Evolutionary conservation across 306 rosid species (phyloP).

Genomic region (Senna siamea): DNA sequence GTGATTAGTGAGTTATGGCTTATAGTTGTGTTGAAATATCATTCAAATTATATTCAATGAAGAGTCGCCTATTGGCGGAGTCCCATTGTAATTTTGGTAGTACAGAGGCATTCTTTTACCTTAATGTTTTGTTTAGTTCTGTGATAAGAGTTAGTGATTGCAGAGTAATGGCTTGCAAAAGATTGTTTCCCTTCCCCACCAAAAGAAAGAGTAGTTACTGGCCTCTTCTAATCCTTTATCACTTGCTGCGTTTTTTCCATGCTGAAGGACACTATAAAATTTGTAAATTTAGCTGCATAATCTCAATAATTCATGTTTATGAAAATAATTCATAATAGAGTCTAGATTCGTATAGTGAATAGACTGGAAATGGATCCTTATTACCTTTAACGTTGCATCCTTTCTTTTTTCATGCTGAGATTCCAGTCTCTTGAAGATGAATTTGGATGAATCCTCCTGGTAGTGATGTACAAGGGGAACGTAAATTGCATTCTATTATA

Average conservation of each 20-base stretch:
- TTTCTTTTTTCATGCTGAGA: not conserved
- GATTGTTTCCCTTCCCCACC: not conserved
- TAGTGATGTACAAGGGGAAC: not conserved
- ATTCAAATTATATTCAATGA: constrained; percentile 49
- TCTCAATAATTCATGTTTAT: too few species aligned
- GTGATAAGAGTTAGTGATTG: constrained; percentile 50
- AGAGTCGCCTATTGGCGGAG: constrained; percentile 47
- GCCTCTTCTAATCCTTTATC: not conserved
- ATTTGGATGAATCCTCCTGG: too few species aligned
- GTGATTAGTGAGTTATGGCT: constrained; percentile 44
- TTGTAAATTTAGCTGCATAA: not conserved
- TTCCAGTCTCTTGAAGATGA: too few species aligned
- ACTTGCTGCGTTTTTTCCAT: not conserved
- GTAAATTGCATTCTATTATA: not conserved
- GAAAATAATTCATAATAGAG: not conserved
- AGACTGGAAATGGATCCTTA: not conserved
- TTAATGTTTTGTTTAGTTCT: constrained; percentile 35
- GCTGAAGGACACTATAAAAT: not conserved
- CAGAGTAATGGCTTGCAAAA: too few species aligned
- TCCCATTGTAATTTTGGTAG: constrained; percentile 64
- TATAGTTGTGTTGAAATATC: constrained; percentile 53
- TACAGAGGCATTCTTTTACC: constrained; percentile 46
- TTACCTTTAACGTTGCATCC: not conserved
- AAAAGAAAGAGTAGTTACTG: not conserved
- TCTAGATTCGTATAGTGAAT: too few species aligned